Evolutionary conservation across 768 basidiomycete species (phyloP), one percentile per base, ranked within the genome.

Genomic region (Suillus spraguei): DNA sequence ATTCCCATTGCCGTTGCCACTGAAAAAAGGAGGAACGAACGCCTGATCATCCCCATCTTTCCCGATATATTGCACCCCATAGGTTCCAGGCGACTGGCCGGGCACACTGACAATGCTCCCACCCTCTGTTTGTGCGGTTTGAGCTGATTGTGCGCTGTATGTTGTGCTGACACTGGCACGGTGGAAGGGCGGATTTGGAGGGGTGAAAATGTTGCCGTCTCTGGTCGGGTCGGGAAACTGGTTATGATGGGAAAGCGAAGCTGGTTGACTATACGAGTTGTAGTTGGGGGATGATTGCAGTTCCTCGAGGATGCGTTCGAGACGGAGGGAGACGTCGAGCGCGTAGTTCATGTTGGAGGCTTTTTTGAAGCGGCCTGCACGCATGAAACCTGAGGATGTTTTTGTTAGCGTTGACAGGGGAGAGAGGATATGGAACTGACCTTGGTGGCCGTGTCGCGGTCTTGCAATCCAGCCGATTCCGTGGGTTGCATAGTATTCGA

Each of bases 311-410:
- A 73, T 65, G 44, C 75, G 69, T 20, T 74, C 73, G 62, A 71
- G 70, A 38, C 79, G 76, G 35, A 83, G 70, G 5, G 79, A 80
- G 2, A 84, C 66, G 44, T 77, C 79, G 46, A 83, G 78, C 24
- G 84, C 92, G 68, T 90, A 94, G 72, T 96, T 97, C 89, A 96
- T 88, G 76, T 97, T 97, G 17, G 87, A 89, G 1, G 94, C 94
- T 77, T 97, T 97, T 81, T 97, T 97, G 83, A 97, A 97, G 24
- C 94, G 84, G 38, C 95, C 94, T 5, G 89, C 73, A 44, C 79
- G 76, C 28, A 66, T 77, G n/a, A 70, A 74, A 4, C 71, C 73
- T 76, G 38, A 9, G 35, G 83, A 79, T 84, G 81, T 11, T 11
- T 13, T 2, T 8, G 72, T 86, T 85, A 35, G 78, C 13, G 82